Evolutionary conservation across 805 yeast genomes (phyloP).

Genomic region (Yarrowia sp.): DNA sequence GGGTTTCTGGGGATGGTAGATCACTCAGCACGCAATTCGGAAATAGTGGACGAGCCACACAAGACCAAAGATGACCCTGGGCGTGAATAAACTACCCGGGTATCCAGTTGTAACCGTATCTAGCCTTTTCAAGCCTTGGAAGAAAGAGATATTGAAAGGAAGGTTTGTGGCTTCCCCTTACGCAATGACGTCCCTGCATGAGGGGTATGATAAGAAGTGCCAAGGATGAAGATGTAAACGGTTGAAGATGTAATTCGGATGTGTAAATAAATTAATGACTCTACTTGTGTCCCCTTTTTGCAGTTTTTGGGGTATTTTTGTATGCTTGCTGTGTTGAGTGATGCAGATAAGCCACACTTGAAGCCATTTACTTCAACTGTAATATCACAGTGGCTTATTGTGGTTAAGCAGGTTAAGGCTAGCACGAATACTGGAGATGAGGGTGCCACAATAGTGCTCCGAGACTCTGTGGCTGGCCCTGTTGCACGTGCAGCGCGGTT

Average conservation of each 20-base stretch:
- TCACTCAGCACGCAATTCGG: conserved; percentile 30
- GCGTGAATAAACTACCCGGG: neutral
- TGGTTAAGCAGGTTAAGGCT: conserved; percentile 22
- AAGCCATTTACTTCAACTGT: neutral
- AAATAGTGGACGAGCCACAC: conserved; percentile 35
- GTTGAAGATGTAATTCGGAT: too few species aligned
- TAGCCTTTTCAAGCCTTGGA: neutral
- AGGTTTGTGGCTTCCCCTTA: conserved; percentile 28
- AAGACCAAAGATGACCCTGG: conserved; percentile 9
- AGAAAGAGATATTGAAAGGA: neutral
- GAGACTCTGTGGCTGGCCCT: conserved; percentile 17
- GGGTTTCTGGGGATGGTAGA: neutral
- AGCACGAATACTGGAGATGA: neutral
- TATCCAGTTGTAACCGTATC: neutral
- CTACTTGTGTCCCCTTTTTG: neutral
- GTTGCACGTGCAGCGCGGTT: conserved; percentile 12
- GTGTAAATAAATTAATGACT: conserved; percentile 6
- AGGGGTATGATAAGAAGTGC: conserved; percentile 1
- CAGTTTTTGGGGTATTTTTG: neutral
- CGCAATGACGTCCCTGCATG: conserved; percentile 33
- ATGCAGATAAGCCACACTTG: conserved; percentile 16
- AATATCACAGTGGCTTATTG: conserved; percentile 10
- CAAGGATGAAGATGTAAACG: neutral
- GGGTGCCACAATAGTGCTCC: neutral
- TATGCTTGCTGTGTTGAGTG: neutral